Base-by-base conservation (phyloP, 2,329 filamentous ascomycete species). In the Diaporthe eres region DNA sequence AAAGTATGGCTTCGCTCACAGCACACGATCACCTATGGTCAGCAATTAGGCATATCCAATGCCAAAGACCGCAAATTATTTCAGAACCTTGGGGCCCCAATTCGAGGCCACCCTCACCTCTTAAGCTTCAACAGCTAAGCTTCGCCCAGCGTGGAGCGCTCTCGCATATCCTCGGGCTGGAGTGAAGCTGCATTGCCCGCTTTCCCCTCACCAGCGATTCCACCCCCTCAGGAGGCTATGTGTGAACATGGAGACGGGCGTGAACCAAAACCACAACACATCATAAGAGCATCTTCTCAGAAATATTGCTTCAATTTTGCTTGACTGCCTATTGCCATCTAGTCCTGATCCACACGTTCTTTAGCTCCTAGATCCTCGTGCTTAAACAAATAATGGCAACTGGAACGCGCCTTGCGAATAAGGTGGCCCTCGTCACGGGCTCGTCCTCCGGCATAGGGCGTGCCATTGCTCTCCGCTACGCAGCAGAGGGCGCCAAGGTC, bases 361-460 rank as follows among this genome's bases (percentile, higher is more conserved):
- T n/a, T 37, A 4, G 13, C 25, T 7, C 22, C 17, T 6, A 53
- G 22, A 0, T 17, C 31, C 28, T 1, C 34, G 28, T 53, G 22
- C 22, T 17, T 8, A 19, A 4, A n/a, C 25, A 39, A 19, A 53
- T 4, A 25, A 68, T 68, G 65, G 65, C 65, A 28, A 68, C 47
- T 39, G 70, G 53, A 13, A 44, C 25, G 12, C 70, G 70, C 22
- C 70, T 72, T 44, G 39, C 51, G 53, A 57, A 72, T 10, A 61
- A 72, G 51, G 70, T 72, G 25, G 57, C 53, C 53, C 47, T 68
- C 47, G 39, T 72, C 25, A 72, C 70, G 39, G 70, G 70, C 12
- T 61, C 70, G 13, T 72, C 57, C 12, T 72, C 70, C 31, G 70
- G 70, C 6, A 57, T 72, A 44, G 70, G 70, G 5, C 70, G 70